A percentile compares a stretch with the other conserved stretches of the same genome.
Conservation (phyloP, 352 stramenopile species). For the Nothophytophthora sp. region DNA sequence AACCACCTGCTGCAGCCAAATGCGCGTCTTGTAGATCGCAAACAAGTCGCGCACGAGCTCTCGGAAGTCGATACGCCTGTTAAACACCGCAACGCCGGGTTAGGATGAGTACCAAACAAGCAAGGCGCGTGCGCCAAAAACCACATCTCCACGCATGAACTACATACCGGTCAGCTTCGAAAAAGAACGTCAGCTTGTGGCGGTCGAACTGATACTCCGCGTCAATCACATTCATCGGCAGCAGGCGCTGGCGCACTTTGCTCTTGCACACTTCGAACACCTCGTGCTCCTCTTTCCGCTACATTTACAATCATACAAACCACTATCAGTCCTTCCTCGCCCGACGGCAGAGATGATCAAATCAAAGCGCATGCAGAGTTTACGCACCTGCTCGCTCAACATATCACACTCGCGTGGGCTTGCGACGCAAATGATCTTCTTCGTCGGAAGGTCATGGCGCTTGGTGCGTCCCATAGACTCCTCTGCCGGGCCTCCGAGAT, state of each 20-base stretch:
- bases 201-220: constrained; percentile 99
- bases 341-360: neutral
- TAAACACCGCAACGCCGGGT: neutral
- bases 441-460: constrained; percentile 75
- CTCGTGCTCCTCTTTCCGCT: constrained; percentile 95
- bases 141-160: neutral
- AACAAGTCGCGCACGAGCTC: constrained; percentile 98
- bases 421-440: constrained; percentile 94
- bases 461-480: constrained; percentile 52
- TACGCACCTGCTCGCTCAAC: constrained; percentile 81
- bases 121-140: neutral
- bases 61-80: constrained; percentile 96
- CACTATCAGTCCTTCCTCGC: neutral
- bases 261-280: constrained; percentile 96
- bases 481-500: constrained; percentile 33
- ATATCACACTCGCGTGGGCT: constrained; percentile 93
- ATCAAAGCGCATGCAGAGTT: neutral
- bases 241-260: constrained; percentile 93
- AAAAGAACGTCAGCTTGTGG: constrained; percentile 99
- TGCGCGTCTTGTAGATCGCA: constrained; percentile 98
- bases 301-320: neutral
- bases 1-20: constrained; percentile 97
- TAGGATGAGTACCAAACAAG: neutral
- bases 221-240: constrained; percentile 98
- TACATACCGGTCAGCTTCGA: constrained; percentile 93